Percentiles rank a stretch among this genome's conserved stretches.
Conservation (phyloP, 139 green algal genomes). For the Volvox africanus region DNA sequence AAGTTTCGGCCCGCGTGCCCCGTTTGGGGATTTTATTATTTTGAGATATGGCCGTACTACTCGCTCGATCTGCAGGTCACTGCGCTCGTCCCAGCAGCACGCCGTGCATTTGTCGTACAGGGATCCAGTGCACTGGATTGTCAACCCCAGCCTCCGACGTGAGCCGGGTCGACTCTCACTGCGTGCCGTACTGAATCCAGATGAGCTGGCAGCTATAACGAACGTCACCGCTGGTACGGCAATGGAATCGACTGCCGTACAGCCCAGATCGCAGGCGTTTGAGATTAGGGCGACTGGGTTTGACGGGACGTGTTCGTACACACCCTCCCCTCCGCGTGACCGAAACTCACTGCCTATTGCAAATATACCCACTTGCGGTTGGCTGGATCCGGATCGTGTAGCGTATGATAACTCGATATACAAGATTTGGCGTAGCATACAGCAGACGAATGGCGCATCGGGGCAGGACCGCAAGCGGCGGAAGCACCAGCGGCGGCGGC, state of each 20-base stretch:
- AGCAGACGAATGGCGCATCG: background rate
- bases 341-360: background rate
- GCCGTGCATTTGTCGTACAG: background rate
- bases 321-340: background rate
- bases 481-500: background rate
- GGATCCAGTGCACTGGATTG: background rate
- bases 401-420: background rate
- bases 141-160: constrained; percentile 19
- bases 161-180: background rate
- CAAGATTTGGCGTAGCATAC: background rate
- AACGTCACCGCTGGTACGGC: background rate
- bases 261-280: background rate
- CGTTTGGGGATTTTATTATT: too few species aligned
- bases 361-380: background rate
- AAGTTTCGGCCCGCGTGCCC: too few species aligned
- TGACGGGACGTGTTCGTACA: background rate
- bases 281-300: constrained; percentile 1
- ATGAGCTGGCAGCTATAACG: background rate
- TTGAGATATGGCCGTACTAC: too few species aligned
- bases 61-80: background rate
- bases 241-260: background rate
- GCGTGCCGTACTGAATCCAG: background rate
- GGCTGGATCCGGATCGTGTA: constrained; percentile 24
- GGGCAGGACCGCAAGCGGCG: background rate
- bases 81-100: background rate